phyloP scores from a whole-genome alignment of 2,329 filamentous ascomycete species.

The Sporothrix phasma region DNA sequence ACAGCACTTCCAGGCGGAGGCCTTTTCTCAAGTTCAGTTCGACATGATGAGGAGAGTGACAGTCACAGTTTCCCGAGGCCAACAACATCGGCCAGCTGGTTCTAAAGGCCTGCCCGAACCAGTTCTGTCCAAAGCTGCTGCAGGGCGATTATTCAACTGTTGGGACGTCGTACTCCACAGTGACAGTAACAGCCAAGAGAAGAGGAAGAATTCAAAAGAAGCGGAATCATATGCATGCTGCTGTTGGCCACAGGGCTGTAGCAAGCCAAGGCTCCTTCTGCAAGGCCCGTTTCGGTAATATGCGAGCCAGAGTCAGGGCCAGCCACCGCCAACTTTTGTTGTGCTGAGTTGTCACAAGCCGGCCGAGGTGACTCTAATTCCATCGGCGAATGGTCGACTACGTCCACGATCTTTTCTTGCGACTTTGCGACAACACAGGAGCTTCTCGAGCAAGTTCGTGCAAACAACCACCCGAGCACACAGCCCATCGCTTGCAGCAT shows the following conservation, averaged over 20 bases:
- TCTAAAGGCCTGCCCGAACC: neutral
- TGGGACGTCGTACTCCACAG: neutral
- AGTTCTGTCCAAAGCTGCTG: neutral
- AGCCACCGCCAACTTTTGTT: neutral
- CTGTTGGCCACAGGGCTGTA: neutral
- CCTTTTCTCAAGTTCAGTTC: neutral
- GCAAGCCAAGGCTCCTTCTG: neutral
- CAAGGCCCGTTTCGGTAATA: neutral
- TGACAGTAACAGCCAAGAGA: neutral
- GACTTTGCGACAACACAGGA: no score
- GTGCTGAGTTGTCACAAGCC: neutral
- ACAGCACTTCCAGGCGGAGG: constrained; percentile 11
- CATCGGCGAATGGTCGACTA: neutral
- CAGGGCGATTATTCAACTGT: neutral
- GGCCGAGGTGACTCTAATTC: neutral
- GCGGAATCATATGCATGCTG: neutral
- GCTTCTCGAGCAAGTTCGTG: no score
- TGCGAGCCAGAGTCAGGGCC: neutral
- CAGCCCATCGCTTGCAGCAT: neutral
- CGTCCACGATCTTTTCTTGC: neutral
- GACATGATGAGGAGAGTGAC: neutral
- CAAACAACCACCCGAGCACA: no score
- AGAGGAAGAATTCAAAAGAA: neutral
- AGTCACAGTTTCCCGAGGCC: no score
- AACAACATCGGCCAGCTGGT: no score